phyloP scores from a whole-genome alignment of 2,329 filamentous ascomycete genomes.

The Calonectria pteridis region DNA sequence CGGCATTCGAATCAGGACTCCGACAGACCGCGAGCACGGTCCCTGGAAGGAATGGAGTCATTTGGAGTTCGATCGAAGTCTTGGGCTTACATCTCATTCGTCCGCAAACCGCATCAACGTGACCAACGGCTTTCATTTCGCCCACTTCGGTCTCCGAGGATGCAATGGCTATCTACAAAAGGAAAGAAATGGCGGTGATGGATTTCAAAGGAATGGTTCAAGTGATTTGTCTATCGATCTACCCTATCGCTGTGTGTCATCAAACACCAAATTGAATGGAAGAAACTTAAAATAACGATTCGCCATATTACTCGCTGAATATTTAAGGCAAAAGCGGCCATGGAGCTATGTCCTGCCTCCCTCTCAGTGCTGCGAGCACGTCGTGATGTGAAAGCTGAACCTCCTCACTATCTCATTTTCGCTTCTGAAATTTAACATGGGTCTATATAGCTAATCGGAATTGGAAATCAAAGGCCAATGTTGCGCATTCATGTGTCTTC shows the following conservation, averaged over 20 bases:
- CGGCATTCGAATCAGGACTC: not conserved
- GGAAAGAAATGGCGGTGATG: not conserved
- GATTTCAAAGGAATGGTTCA: not conserved
- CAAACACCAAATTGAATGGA: not conserved
- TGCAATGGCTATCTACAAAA: not conserved
- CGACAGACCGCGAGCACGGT: not conserved
- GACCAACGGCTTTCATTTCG: not conserved
- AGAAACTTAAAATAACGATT: not conserved
- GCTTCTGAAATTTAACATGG: not conserved
- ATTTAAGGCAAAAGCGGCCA: too few species aligned
- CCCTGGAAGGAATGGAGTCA: not conserved
- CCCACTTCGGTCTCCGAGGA: not conserved
- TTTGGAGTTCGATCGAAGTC: not conserved
- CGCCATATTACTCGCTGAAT: too few species aligned
- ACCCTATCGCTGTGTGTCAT: not conserved
- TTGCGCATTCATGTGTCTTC: not conserved
- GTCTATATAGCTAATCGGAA: not conserved
- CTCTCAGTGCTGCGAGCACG: not conserved
- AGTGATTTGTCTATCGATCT: too few species aligned
- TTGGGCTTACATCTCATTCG: not conserved
- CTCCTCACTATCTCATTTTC: not conserved
- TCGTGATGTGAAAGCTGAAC: too few species aligned
- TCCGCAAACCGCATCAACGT: not conserved
- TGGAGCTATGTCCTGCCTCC: too few species aligned
- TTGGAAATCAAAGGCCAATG: not conserved